Conservation (phyloP, 2,329 filamentous ascomycete species). For the Fusarium sambucinum region DNA sequence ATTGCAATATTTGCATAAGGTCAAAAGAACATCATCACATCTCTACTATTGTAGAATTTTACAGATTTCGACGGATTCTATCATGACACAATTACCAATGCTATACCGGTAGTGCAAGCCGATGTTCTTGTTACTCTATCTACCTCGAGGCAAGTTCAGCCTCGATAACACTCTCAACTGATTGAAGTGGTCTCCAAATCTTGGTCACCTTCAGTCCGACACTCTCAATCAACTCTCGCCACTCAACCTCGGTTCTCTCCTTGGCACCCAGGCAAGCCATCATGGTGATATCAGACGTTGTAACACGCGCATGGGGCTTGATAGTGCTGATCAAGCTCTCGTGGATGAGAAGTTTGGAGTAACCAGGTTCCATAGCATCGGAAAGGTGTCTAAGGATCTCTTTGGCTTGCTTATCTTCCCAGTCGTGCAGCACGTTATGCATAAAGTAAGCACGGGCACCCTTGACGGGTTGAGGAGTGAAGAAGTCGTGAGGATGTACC, state of each 20-base stretch:
- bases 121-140: not conserved
- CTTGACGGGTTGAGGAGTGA: slow-evolving; percentile 55
- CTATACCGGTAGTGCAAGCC: fast-evolving
- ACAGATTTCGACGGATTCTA: fast-evolving
- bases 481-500: slow-evolving; percentile 51
- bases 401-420: slow-evolving; percentile 56
- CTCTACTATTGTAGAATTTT: not conserved
- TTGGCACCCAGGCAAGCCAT: slow-evolving; percentile 49
- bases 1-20: not conserved
- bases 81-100: not conserved
- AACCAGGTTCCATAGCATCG: slow-evolving; percentile 48
- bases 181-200: slow-evolving; percentile 48
- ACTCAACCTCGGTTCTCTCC: slow-evolving; percentile 52
- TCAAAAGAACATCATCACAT: too few species aligned
- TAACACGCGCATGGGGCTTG: slow-evolving; percentile 48
- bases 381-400: slow-evolving; percentile 49
- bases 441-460: slow-evolving; percentile 60
- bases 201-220: slow-evolving; percentile 48
- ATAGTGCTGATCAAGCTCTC: slow-evolving; percentile 52
- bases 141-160: not conserved
- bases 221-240: slow-evolving; percentile 44
- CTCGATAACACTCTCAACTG: slow-evolving; percentile 51
- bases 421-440: slow-evolving; percentile 64
- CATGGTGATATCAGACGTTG: slow-evolving; percentile 53
- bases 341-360: slow-evolving; percentile 55